phyloP scores from a whole-genome alignment of 345 rosid genomes.

The Eucalyptus paniculata region DNA sequence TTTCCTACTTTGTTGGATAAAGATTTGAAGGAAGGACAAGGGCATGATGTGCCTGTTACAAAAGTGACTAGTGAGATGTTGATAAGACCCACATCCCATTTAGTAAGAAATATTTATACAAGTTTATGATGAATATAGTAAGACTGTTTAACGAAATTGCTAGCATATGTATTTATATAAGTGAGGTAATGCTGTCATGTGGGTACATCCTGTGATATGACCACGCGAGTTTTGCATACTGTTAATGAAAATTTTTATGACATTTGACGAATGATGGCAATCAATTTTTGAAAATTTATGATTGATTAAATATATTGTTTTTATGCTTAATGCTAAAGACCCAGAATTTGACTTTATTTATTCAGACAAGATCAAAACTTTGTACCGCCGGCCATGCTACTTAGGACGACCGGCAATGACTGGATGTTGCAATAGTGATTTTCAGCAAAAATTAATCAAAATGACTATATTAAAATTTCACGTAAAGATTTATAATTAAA shows the following conservation, averaged over 20 bases:
- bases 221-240: neutral
- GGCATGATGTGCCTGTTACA: constrained; percentile 9
- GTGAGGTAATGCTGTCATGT: neutral
- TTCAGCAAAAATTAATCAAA: too few species aligned
- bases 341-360: neutral
- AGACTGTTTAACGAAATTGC: neutral
- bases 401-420: rapidly evolving
- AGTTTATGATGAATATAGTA: neutral
- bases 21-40: constrained; percentile 19
- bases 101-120: neutral
- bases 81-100: neutral
- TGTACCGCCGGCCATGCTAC: neutral
- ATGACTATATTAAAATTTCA: too few species aligned
- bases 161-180: neutral
- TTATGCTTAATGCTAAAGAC: neutral
- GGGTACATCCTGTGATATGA: neutral
- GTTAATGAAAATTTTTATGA: neutral
- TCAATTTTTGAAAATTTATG: neutral
- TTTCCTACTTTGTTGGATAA: constrained; percentile 20
- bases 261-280: neutral
- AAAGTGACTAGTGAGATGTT: neutral
- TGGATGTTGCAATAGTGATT: rapidly evolving
- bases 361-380: neutral
- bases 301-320: neutral
- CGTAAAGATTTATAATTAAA: neutral